Conservation (phyloP, 306 rosid species). For the Castanospermum australe region DNA sequence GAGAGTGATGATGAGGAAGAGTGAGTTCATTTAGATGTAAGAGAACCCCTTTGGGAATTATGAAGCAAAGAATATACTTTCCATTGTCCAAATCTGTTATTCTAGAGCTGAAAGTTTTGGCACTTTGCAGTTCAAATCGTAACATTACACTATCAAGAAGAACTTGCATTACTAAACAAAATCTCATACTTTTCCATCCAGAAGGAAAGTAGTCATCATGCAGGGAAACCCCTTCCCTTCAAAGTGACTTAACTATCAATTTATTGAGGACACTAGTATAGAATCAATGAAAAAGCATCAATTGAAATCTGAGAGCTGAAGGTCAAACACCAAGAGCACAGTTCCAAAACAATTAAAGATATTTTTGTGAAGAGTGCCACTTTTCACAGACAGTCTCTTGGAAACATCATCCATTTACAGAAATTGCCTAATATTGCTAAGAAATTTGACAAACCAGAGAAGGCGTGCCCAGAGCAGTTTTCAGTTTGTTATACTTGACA, state of each 20-base stretch:
- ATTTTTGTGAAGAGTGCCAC: neutral
- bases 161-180: neutral
- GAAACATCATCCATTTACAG: neutral
- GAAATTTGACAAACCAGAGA: neutral
- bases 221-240: neutral
- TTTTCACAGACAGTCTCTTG: neutral
- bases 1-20: conserved; percentile 6
- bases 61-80: conserved; percentile 7
- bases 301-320: conserved; percentile 2
- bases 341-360: neutral
- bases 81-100: neutral
- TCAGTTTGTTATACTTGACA: neutral
- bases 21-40: conserved; percentile 33
- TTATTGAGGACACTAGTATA: neutral
- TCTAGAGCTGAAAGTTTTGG: neutral
- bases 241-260: neutral
- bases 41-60: conserved; percentile 21
- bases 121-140: neutral
- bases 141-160: neutral
- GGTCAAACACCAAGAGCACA: conserved; percentile 8
- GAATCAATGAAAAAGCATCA: neutral
- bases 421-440: neutral
- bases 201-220: neutral
- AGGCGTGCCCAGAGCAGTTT: neutral
- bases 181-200: neutral